Evolutionary conservation across 495 filamentous ascomycete species (phyloP).

Genomic region (Achaetomiella virescens): DNA sequence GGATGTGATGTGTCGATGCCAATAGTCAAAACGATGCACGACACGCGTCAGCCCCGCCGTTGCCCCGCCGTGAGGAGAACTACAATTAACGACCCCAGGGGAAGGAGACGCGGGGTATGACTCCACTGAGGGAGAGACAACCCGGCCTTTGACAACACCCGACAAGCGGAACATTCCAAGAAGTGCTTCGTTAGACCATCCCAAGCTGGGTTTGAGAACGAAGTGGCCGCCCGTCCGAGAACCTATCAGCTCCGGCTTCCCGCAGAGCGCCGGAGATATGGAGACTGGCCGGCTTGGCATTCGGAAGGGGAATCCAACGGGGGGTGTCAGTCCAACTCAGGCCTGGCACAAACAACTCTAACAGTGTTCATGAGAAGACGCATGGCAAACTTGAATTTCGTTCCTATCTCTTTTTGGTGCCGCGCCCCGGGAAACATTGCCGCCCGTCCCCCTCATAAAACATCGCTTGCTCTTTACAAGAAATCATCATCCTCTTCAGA

Average conservation of each 20-base stretch:
- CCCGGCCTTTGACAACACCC: background rate
- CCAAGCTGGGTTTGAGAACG: too few species aligned
- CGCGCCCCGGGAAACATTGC: slow-evolving; percentile 8
- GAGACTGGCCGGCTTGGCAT: background rate
- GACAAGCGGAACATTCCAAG: too few species aligned
- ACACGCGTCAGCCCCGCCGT: too few species aligned
- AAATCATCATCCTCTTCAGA: slow-evolving; percentile 33
- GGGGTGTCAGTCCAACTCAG: background rate
- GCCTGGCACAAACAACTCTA: too few species aligned
- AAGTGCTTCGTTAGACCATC: too few species aligned
- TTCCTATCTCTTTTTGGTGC: slow-evolving; percentile 19
- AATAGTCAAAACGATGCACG: too few species aligned
- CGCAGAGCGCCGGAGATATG: background rate
- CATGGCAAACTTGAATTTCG: background rate
- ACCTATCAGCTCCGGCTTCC: too few species aligned
- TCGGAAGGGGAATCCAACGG: background rate
- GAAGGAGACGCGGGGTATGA: background rate
- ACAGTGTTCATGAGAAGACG: too few species aligned
- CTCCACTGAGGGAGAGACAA: background rate
- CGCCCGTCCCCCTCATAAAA: slow-evolving; percentile 14
- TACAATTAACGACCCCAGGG: too few species aligned
- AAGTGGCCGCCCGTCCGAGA: too few species aligned
- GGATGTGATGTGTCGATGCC: too few species aligned
- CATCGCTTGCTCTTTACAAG: slow-evolving; percentile 20
- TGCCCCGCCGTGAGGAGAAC: too few species aligned